phyloP scores from a whole-genome alignment of 768 basidiomycete genomes.

The Cantharellus anzutake region DNA sequence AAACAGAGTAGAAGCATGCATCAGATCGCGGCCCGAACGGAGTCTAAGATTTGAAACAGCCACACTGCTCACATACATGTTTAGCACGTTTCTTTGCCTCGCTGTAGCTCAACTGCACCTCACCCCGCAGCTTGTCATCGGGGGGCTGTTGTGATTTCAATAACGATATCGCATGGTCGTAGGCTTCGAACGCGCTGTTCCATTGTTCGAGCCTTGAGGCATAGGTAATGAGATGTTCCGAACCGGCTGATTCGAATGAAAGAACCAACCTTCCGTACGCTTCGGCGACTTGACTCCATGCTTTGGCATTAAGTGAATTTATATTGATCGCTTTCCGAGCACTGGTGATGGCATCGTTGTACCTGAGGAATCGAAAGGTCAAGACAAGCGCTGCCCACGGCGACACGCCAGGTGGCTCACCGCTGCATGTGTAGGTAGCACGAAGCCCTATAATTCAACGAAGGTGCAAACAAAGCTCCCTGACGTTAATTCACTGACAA shows the following conservation, averaged over 20 bases:
- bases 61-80: neutral
- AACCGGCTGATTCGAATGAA: neutral
- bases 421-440: neutral
- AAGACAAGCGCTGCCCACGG: neutral
- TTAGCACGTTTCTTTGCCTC: slow-evolving; percentile 1
- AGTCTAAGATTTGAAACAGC: no score
- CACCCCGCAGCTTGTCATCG: neutral
- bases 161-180: neutral
- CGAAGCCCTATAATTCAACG: neutral
- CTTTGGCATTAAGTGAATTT: neutral
- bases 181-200: neutral
- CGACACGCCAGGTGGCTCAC: neutral
- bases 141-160: neutral
- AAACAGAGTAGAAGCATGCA: neutral
- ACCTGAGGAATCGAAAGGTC: neutral
- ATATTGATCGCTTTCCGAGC: neutral
- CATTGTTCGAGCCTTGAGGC: neutral
- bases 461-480: neutral
- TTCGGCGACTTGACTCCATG: neutral
- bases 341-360: neutral
- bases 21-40: neutral
- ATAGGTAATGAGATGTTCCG: neutral
- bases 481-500: neutral
- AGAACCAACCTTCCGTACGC: neutral
- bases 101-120: neutral